Evolutionary conservation across 257 asterid species (phyloP).

Genomic region (Plantago ovata): DNA sequence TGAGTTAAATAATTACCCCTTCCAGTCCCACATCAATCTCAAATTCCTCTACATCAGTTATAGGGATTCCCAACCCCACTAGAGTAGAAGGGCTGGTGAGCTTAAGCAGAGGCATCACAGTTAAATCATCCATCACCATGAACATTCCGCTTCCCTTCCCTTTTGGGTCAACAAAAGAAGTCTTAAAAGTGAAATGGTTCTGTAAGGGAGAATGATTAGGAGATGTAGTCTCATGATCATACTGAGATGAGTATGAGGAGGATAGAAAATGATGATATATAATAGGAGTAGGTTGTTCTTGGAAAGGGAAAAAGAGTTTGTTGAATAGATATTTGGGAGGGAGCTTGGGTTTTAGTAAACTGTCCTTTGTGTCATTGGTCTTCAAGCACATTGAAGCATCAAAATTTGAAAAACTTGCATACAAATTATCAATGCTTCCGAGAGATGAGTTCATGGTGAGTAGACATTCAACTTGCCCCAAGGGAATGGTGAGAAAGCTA

Average conservation of each 20-base stretch:
- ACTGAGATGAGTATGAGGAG: no score
- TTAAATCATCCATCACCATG: slow-evolving; percentile 21
- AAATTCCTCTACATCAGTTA: slow-evolving; percentile 17
- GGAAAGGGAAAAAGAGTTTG: slow-evolving; percentile 17
- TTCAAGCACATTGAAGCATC: background rate
- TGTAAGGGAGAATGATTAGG: background rate
- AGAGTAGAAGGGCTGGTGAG: slow-evolving; percentile 6
- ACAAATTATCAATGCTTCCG: slow-evolving; percentile 23
- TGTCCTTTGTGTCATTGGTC: background rate
- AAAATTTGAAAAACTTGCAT: background rate
- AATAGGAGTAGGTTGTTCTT: background rate
- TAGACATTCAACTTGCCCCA: slow-evolving; percentile 21
- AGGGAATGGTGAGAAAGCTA: slow-evolving; percentile 18
- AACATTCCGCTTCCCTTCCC: slow-evolving; percentile 14
- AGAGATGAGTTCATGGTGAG: slow-evolving; percentile 9
- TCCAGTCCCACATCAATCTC: slow-evolving; percentile 18
- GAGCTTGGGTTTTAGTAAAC: slow-evolving; percentile 18
- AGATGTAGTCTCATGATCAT: background rate
- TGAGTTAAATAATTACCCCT: slow-evolving; percentile 14
- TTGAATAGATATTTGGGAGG: slow-evolving; percentile 10
- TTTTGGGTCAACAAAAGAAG: background rate
- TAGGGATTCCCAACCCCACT: slow-evolving; percentile 1
- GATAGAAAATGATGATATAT: background rate
- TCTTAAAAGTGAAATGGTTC: background rate
- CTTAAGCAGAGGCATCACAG: slow-evolving; percentile 8